Evolutionary conservation across 805 yeast species (phyloP).

Genomic region (Soucietia sequanensis): DNA sequence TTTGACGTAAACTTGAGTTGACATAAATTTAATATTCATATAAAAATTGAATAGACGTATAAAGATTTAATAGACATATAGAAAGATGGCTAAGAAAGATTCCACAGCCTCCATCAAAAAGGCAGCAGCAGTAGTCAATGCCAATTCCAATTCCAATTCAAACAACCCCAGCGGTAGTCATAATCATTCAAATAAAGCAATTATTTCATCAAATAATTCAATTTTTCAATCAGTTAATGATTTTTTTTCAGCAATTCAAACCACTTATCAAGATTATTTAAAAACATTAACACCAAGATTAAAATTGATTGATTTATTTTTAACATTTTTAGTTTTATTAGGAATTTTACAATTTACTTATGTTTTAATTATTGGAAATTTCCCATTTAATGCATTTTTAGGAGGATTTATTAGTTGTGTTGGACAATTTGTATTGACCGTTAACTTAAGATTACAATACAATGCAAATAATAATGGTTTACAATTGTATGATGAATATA

Average conservation of each 20-base stretch:
- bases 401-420: constrained; percentile 92
- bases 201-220: too few relatives aligned
- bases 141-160: constrained; percentile 2
- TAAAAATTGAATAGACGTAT: too few relatives aligned
- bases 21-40: too few relatives aligned
- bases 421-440: constrained; percentile 91
- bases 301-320: constrained; percentile 73
- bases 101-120: constrained; percentile 23
- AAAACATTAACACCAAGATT: constrained; percentile 44
- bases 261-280: constrained; percentile 35
- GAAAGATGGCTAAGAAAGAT: constrained; percentile 41
- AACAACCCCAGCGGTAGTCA: too few relatives aligned
- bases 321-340: constrained; percentile 67
- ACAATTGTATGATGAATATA: background rate
- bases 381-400: constrained; percentile 95
- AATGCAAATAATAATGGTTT: constrained; percentile 13
- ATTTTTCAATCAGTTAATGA: constrained; percentile 19
- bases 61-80: too few relatives aligned
- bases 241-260: constrained; percentile 25
- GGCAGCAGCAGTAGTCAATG: constrained; percentile 10
- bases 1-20: too few relatives aligned
- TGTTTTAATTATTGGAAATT: constrained; percentile 75
- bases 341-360: constrained; percentile 81
- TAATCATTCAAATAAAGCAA: too few relatives aligned
- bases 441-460: constrained; percentile 74